A percentile compares a stretch with the other conserved stretches of the same genome.
Evolutionary conservation across 345 rosid genomes (phyloP).

Genomic region (Aethionema arabicum): DNA sequence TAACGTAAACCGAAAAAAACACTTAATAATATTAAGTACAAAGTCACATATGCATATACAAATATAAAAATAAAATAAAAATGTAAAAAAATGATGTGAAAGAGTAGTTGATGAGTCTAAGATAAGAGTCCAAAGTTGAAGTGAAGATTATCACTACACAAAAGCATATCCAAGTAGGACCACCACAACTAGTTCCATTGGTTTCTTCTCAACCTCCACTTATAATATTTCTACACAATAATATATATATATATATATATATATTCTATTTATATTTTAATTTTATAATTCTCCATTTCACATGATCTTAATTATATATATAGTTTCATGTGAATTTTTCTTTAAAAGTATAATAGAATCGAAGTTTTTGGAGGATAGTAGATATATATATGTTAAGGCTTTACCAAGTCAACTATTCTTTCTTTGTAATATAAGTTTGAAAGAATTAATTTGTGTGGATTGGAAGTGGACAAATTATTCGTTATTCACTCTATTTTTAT

Average conservation of each 20-base stretch:
- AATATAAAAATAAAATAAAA: too few species aligned
- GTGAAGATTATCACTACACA: constrained; percentile 34
- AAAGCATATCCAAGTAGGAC: constrained; percentile 41
- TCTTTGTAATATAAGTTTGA: constrained; percentile 20
- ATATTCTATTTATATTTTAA: constrained; percentile 21
- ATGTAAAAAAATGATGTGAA: constrained; percentile 22
- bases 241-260: constrained; percentile 14
- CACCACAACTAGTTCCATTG: constrained; percentile 40
- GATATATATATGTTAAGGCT: constrained; percentile 28
- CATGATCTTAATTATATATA: background rate
- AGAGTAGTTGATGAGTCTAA: constrained; percentile 29
- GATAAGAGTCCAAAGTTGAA: constrained; percentile 39
- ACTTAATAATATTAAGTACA: background rate
- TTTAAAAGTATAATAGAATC: constrained; percentile 35
- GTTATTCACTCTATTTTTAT: constrained; percentile 16
- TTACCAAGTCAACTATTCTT: constrained; percentile 29
- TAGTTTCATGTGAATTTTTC: constrained; percentile 31
- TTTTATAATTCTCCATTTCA: constrained; percentile 19
- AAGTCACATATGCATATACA: background rate
- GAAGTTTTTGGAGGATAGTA: constrained; percentile 31
- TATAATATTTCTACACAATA: constrained; percentile 13
- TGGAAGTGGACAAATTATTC: constrained; percentile 23
- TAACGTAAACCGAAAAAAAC: background rate
- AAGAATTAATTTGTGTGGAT: constrained; percentile 9
- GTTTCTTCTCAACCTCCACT: constrained; percentile 26